Conservation (phyloP, 495 filamentous ascomycete genomes). For the Podospora conica region DNA sequence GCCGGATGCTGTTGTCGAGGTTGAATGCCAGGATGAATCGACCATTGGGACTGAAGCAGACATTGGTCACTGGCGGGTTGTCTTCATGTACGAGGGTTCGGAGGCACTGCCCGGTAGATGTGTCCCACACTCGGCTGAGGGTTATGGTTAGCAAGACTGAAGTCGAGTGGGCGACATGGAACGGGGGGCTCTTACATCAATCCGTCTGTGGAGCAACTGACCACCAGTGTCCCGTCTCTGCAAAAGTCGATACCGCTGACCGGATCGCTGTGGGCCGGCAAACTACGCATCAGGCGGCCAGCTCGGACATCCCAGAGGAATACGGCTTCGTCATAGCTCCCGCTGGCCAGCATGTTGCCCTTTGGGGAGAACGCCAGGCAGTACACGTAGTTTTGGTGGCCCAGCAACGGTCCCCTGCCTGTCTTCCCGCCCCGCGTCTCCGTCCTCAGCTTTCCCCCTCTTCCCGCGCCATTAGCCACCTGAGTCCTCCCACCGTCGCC, state of each 20-base stretch:
- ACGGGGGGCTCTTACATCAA: slow-evolving; percentile 54
- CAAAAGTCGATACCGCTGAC: slow-evolving; percentile 91
- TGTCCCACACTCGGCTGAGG: slow-evolving; percentile 83
- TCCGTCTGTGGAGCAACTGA: slow-evolving; percentile 82
- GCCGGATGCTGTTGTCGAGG: slow-evolving; percentile 77
- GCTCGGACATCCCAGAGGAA: slow-evolving; percentile 94
- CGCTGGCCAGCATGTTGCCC: slow-evolving; percentile 90
- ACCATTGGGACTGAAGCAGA: slow-evolving; percentile 89
- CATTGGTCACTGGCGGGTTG: slow-evolving; percentile 83
- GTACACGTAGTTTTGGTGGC: slow-evolving; percentile 95
- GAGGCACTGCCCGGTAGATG: slow-evolving; percentile 89
- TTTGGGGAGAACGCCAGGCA: slow-evolving; percentile 90
- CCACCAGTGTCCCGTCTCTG: slow-evolving; percentile 84
- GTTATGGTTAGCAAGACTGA: slow-evolving; percentile 3
- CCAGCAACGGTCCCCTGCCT: slow-evolving; percentile 54
- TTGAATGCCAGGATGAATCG: slow-evolving; percentile 87
- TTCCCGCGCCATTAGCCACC: background rate
- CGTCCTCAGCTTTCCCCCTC: background rate
- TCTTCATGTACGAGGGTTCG: slow-evolving; percentile 94
- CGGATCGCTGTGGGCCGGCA: slow-evolving; percentile 92
- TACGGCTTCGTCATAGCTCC: slow-evolving; percentile 94
- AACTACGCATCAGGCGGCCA: slow-evolving; percentile 73
- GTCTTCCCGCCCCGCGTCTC: slow-evolving; percentile 24
- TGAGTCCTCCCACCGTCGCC: slow-evolving; percentile 3
- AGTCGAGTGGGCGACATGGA: background rate